phyloP scores from a whole-genome alignment of 225 moss, liverwort and hornwort species.

The Straminergon stramineum region DNA sequence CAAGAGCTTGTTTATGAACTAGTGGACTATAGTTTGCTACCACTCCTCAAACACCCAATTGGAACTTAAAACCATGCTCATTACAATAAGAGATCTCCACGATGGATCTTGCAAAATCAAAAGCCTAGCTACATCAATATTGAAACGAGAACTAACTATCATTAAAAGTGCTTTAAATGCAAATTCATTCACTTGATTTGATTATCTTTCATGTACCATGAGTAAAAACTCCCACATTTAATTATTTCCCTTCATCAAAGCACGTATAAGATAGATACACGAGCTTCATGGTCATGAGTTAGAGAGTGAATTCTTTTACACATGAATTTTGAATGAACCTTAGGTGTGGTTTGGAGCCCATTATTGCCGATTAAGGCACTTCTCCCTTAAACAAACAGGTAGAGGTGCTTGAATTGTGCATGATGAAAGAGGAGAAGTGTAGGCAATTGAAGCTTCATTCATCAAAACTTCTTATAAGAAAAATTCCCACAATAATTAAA shows the following conservation, averaged over 20 bases:
- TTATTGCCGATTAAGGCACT: background rate
- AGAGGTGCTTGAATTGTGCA: background rate
- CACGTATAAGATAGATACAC: background rate
- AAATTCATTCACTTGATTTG: background rate
- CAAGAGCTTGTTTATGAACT: fast-evolving
- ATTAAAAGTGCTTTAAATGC: background rate
- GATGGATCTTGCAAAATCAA: fast-evolving
- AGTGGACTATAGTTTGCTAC: background rate
- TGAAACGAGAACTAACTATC: no score
- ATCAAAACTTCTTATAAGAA: background rate
- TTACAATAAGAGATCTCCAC: fast-evolving
- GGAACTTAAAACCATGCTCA: background rate
- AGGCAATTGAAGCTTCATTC: background rate
- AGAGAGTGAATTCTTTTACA: background rate
- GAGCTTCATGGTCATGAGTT: fast-evolving
- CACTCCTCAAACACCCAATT: background rate
- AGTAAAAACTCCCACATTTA: background rate
- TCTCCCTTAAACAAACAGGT: fast-evolving
- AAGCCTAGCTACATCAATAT: background rate
- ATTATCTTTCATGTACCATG: background rate
- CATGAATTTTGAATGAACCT: background rate
- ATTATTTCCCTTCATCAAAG: background rate
- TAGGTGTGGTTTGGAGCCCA: background rate
- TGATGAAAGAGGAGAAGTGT: fast-evolving
- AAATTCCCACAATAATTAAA: no score